A percentile compares a stretch with the other conserved stretches of the same genome.
Conservation (phyloP, 2,329 filamentous ascomycete genomes). For the Botryosphaeria dothidea region DNA sequence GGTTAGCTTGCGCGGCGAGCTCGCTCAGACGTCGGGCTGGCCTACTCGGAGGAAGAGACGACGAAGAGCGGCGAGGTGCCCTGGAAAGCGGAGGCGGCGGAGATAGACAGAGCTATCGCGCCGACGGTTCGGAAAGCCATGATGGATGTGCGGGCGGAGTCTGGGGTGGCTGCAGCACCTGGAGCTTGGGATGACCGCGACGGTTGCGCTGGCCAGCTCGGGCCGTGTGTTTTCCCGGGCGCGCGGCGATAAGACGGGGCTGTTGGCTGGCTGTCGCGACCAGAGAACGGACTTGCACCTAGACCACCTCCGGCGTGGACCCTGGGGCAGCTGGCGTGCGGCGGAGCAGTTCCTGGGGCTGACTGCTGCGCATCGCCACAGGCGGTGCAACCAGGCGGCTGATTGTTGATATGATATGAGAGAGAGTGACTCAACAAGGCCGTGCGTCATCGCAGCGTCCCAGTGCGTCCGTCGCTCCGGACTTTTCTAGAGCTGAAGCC, state of each 20-base stretch:
- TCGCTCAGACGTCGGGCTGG: background rate
- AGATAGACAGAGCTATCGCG: conserved; percentile 53
- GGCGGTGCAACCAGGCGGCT: background rate
- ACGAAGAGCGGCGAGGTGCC: conserved; percentile 89
- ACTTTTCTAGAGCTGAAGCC: conserved; percentile 7
- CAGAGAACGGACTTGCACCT: too few species aligned
- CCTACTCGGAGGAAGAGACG: conserved; percentile 77
- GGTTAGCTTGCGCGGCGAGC: conserved; percentile 25
- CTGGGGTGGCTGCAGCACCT: conserved; percentile 20
- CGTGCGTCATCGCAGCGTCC: conserved; percentile 13
- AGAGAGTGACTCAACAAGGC: conserved; percentile 6
- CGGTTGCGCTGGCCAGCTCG: conserved; percentile 22
- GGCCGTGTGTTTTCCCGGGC: conserved; percentile 22
- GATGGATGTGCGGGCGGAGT: conserved; percentile 24
- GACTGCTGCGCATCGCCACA: background rate
- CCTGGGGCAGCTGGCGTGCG: background rate
- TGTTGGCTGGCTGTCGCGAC: background rate
- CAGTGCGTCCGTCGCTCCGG: background rate
- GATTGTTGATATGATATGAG: background rate
- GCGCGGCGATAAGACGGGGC: conserved; percentile 15
- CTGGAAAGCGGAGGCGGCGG: conserved; percentile 66
- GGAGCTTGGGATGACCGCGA: conserved; percentile 19
- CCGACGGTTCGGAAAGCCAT: conserved; percentile 49
- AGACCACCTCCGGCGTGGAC: background rate
- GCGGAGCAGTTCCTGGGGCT: background rate